phyloP scores from a whole-genome alignment of 2,329 filamentous ascomycete genomes.

The Metarhizium brunneum region DNA sequence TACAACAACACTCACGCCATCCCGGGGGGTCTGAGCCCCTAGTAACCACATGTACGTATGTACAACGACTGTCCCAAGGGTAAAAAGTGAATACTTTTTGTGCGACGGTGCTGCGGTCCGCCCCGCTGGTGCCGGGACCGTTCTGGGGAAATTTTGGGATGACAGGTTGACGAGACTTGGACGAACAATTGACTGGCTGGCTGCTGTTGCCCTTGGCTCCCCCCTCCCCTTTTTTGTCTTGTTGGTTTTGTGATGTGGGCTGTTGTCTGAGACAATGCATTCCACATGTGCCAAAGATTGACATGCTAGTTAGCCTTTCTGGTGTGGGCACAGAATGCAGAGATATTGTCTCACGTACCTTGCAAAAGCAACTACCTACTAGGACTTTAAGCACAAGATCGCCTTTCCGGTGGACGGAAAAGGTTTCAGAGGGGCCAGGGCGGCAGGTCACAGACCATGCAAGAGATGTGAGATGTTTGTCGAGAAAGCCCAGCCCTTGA shows the following conservation, averaged over 20 bases:
- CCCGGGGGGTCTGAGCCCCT: neutral
- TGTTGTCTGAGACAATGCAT: neutral
- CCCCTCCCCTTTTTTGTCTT: too few relatives aligned
- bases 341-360: neutral
- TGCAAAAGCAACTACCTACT: neutral
- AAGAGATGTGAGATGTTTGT: neutral
- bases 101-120: slow-evolving; percentile 1
- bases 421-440: neutral
- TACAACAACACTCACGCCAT: slow-evolving; percentile 4
- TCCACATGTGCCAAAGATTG: neutral
- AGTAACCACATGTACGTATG: neutral
- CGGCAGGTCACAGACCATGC: neutral
- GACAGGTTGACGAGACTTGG: neutral
- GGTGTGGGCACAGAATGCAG: neutral
- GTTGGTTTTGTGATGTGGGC: neutral
- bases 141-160: neutral
- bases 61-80: too few relatives aligned
- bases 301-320: too few relatives aligned
- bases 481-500: neutral
- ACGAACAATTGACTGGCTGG: neutral
- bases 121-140: neutral
- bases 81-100: neutral
- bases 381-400: neutral
- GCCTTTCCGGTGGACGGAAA: neutral
- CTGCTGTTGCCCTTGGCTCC: neutral